Evolutionary conservation across 2,329 filamentous ascomycete genomes (phyloP).

Genomic region (Epichloe amarillans): DNA sequence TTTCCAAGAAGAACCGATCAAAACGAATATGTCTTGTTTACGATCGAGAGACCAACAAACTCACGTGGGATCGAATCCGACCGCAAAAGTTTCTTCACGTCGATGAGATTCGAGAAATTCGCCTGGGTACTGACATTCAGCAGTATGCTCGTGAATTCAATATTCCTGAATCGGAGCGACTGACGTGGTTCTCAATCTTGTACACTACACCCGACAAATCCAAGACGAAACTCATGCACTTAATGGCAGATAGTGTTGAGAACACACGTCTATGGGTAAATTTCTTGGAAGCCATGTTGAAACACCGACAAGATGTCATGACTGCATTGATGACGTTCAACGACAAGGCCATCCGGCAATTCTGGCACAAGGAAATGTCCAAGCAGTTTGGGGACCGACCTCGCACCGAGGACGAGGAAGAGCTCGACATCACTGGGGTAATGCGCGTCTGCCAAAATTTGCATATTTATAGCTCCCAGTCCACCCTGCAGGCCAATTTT

Average conservation of each 20-base stretch:
- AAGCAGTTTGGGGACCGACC: constrained; percentile 45
- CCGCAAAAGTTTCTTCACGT: constrained; percentile 81
- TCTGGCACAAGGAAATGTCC: constrained; percentile 78
- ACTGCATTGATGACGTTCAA: constrained; percentile 76
- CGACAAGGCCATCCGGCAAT: constrained; percentile 65
- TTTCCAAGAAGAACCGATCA: constrained; percentile 67
- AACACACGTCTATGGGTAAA: constrained; percentile 69
- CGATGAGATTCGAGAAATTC: constrained; percentile 87
- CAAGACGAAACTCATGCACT: constrained; percentile 76
- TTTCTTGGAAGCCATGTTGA: constrained; percentile 71
- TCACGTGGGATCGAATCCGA: constrained; percentile 72
- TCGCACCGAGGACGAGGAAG: constrained; percentile 45
- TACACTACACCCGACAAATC: constrained; percentile 68
- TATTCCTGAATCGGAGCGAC: constrained; percentile 51
- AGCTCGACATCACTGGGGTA: constrained; percentile 64
- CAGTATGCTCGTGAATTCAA: constrained; percentile 81
- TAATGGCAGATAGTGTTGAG: constrained; percentile 64
- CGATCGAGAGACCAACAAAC: constrained; percentile 71
- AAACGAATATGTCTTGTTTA: constrained; percentile 61
- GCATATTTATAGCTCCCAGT: constrained; percentile 78
- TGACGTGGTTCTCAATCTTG: constrained; percentile 78
- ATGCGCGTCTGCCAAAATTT: constrained; percentile 76
- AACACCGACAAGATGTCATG: constrained; percentile 82
- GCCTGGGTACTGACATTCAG: constrained; percentile 67
- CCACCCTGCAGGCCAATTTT: constrained; percentile 62